Conservation (phyloP, 2,329 filamentous ascomycete species). For the Plectosphaerella plurivora region DNA sequence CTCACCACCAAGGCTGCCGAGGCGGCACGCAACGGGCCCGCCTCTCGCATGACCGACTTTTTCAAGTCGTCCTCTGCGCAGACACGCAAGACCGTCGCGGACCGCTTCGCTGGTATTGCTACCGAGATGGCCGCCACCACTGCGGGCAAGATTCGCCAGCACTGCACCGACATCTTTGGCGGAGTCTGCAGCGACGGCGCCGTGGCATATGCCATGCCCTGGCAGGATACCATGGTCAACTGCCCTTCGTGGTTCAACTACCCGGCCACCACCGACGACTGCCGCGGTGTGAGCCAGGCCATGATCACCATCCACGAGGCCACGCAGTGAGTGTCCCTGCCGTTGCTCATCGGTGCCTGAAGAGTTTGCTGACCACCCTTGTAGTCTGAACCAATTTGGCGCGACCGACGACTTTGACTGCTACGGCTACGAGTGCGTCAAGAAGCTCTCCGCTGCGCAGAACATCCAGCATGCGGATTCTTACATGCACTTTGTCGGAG, state of each 20-base stretch:
- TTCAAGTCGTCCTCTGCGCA: constrained; percentile 46
- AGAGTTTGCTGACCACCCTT: no score
- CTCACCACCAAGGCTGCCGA: constrained; percentile 47
- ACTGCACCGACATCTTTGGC: constrained; percentile 42
- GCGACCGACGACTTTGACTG: not conserved
- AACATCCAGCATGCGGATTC: constrained; percentile 14
- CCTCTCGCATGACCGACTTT: constrained; percentile 45
- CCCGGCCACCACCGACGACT: constrained; percentile 40
- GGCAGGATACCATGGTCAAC: constrained; percentile 52
- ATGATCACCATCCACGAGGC: constrained; percentile 63
- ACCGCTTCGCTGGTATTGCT: constrained; percentile 40
- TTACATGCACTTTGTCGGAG: constrained; percentile 9
- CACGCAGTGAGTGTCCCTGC: constrained; percentile 38
- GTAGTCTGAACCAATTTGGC: no score
- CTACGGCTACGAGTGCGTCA: constrained; percentile 12
- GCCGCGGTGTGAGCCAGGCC: constrained; percentile 62
- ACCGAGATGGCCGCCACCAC: constrained; percentile 37
- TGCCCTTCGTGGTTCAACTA: constrained; percentile 58
- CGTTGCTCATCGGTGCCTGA: no score
- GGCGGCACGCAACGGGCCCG: constrained; percentile 34
- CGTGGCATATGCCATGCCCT: constrained; percentile 58
- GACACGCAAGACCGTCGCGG: constrained; percentile 38
- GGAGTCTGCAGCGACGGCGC: constrained; percentile 43
- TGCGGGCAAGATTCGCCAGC: constrained; percentile 39
- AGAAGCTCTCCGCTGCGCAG: constrained; percentile 2